Evolutionary conservation across 2,329 filamentous ascomycete species (phyloP).

Genomic region (Ceratocystis papillata): DNA sequence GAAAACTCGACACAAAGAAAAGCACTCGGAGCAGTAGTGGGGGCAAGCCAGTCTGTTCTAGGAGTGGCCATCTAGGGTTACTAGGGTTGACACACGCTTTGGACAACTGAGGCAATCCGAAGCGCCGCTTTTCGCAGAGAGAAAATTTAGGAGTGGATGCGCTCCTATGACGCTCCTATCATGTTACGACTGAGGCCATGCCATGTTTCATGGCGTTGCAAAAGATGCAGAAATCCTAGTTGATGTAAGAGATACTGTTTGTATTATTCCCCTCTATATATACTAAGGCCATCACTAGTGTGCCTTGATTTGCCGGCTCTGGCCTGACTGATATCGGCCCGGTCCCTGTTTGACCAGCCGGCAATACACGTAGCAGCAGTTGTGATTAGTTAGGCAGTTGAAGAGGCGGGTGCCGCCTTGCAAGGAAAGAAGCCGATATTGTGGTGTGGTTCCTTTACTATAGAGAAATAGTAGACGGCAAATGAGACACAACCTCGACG

Average conservation of each 20-base stretch:
- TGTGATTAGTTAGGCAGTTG: background rate
- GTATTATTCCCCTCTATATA: background rate
- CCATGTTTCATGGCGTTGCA: background rate
- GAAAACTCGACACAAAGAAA: background rate
- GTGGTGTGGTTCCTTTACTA: background rate
- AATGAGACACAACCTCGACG: constrained; percentile 28
- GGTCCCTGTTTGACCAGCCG: constrained; percentile 13
- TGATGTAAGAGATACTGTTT: background rate
- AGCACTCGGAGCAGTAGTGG: background rate
- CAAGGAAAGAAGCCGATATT: background rate
- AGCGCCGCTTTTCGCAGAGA: constrained; percentile 1
- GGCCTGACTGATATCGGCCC: constrained; percentile 7
- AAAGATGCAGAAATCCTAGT: background rate
- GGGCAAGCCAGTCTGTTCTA: background rate
- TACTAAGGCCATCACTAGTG: background rate
- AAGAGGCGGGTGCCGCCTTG: no score
- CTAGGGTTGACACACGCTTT: background rate
- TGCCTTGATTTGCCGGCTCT: background rate
- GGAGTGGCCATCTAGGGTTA: background rate
- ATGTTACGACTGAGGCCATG: background rate
- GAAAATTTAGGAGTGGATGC: background rate
- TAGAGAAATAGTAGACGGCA: background rate
- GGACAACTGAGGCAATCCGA: background rate
- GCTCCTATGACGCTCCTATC: background rate
- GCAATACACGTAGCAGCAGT: background rate